Evolutionary conservation across 2,329 filamentous ascomycete species (phyloP).

Genomic region (Phoma sp.): DNA sequence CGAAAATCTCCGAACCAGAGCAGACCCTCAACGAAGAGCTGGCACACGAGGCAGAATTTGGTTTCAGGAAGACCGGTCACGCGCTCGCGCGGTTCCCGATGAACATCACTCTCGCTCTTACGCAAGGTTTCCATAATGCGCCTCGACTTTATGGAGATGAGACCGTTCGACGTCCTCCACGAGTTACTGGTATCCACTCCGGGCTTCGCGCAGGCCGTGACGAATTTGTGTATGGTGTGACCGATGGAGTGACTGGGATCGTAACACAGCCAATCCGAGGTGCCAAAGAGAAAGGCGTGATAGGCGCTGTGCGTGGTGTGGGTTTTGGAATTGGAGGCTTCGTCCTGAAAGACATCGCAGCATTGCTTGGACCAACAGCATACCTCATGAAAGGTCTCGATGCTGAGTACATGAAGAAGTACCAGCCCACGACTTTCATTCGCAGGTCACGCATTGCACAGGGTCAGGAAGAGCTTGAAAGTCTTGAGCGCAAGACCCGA

Average conservation of each 20-base stretch:
- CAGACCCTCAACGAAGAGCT: slow-evolving; percentile 44
- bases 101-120: slow-evolving; percentile 65
- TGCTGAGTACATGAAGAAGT: slow-evolving; percentile 63
- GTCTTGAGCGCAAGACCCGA: slow-evolving; percentile 23
- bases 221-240: slow-evolving; percentile 68
- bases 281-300: slow-evolving; percentile 60
- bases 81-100: slow-evolving; percentile 65
- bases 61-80: slow-evolving; percentile 57
- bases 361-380: slow-evolving; percentile 64
- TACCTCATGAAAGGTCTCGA: slow-evolving; percentile 69
- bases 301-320: slow-evolving; percentile 60
- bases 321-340: slow-evolving; percentile 69
- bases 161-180: slow-evolving; percentile 67
- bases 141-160: slow-evolving; percentile 73
- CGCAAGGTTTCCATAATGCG: slow-evolving; percentile 74
- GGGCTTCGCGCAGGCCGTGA: slow-evolving; percentile 65
- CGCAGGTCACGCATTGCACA: slow-evolving; percentile 65
- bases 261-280: slow-evolving; percentile 65
- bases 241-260: slow-evolving; percentile 69
- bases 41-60: slow-evolving; percentile 59
- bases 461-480: slow-evolving; percentile 50
- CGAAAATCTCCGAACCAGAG: slow-evolving; percentile 40
- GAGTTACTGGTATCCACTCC: slow-evolving; percentile 69
- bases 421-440: slow-evolving; percentile 60
- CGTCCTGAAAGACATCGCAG: slow-evolving; percentile 68